A percentile compares a stretch with the other conserved stretches of the same genome.
Evolutionary conservation across 305 asterid genomes (phyloP).

Genomic region (Coffea humblotiana): DNA sequence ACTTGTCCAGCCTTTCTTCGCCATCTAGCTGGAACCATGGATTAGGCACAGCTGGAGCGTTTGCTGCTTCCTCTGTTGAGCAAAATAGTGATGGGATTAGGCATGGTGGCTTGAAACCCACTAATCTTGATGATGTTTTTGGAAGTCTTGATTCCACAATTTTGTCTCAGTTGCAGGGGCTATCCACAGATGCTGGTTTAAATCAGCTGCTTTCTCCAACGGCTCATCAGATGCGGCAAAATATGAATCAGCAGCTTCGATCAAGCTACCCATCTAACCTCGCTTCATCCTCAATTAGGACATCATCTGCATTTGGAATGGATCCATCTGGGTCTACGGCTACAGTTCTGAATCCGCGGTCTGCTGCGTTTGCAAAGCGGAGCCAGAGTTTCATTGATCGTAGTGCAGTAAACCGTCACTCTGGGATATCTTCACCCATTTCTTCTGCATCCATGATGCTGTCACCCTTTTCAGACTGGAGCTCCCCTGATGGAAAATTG

Average conservation of each 20-base stretch:
- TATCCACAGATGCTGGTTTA: constrained; percentile 24
- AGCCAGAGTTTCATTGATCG: constrained; percentile 48
- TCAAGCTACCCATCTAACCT: constrained; percentile 21
- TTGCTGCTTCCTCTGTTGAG: constrained; percentile 23
- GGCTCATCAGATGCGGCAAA: constrained; percentile 26
- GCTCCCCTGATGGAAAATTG: constrained; percentile 48
- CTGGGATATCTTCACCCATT: constrained; percentile 26
- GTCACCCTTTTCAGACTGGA: constrained; percentile 36
- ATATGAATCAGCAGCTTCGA: constrained; percentile 24
- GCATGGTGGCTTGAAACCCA: constrained; percentile 24
- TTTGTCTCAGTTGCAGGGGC: constrained; percentile 32
- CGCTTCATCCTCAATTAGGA: constrained; percentile 31
- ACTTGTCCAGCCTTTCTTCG: constrained; percentile 29
- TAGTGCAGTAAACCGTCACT: constrained; percentile 14
- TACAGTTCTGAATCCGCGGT: constrained; percentile 28
- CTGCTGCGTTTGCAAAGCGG: constrained; percentile 44
- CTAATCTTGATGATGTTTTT: constrained; percentile 34
- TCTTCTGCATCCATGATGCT: constrained; percentile 14
- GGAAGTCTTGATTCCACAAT: constrained; percentile 29
- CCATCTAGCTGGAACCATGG: constrained; percentile 29
- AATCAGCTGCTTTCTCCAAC: constrained; percentile 27
- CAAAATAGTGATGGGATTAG: constrained; percentile 16
- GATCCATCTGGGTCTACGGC: constrained; percentile 28
- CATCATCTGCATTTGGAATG: constrained; percentile 26
- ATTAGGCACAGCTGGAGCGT: constrained; percentile 16